These are phyloP conservation scores for Ceratocystiopsis brevicomis DNA, from an alignment of 2,329 filamentous ascomycete genomes.

Conservation along the genomic window DNA sequence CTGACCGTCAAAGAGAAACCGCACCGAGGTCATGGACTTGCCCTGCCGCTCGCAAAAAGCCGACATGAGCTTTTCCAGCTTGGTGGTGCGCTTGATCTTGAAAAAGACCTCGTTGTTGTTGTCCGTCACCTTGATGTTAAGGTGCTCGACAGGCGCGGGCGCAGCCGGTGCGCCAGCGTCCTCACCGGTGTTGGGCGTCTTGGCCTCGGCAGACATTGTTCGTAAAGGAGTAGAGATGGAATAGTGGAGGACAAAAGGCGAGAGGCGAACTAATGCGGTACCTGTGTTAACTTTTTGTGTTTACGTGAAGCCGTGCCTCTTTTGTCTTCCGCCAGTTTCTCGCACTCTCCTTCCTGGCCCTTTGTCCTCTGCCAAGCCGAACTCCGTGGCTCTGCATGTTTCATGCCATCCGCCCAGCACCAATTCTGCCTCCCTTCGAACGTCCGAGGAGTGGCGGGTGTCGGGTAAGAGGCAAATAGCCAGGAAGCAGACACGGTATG, in stretches of 20 bases:
- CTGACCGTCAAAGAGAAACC: constrained; percentile 92
- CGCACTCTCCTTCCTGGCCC: too few species aligned
- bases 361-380: too few species aligned
- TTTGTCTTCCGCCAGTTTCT: too few species aligned
- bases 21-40: constrained; percentile 65
- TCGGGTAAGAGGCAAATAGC: too few species aligned
- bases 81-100: constrained; percentile 96
- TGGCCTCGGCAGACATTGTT: background rate
- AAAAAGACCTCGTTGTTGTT: constrained; percentile 99
- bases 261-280: too few species aligned
- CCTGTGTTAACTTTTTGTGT: too few species aligned
- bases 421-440: too few species aligned
- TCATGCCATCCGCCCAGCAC: too few species aligned
- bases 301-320: too few species aligned
- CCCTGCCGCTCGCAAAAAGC: constrained; percentile 95
- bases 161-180: constrained; percentile 18
- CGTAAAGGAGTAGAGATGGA: background rate
- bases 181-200: constrained; percentile 13
- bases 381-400: too few species aligned
- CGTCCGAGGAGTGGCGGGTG: too few species aligned
- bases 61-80: constrained; percentile 94
- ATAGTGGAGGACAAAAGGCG: background rate
- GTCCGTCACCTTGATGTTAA: constrained; percentile 98
- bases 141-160: constrained; percentile 41
- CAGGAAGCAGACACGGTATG: too few species aligned